Evolutionary conservation across 1,139 yeast genomes (phyloP).

Genomic region (Debaryomyces udenii): DNA sequence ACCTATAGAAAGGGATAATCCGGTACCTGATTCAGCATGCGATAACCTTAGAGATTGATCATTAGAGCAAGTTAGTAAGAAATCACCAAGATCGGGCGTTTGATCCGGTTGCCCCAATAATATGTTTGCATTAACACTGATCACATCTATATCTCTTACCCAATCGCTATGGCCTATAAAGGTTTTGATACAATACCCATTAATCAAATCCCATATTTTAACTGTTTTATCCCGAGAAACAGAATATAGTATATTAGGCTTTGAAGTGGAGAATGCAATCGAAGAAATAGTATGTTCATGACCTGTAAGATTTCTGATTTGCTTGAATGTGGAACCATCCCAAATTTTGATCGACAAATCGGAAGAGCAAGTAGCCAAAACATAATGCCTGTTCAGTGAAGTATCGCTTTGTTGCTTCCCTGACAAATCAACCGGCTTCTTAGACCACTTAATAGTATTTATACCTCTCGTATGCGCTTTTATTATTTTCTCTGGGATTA

Average conservation of each 20-base stretch:
- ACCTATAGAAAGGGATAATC: slow-evolving; percentile 68
- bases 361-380: slow-evolving; percentile 66
- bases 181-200: slow-evolving; percentile 69
- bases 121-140: slow-evolving; percentile 20
- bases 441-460: slow-evolving; percentile 60
- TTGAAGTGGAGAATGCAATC: slow-evolving; percentile 49
- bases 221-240: slow-evolving; percentile 79
- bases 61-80: slow-evolving; percentile 74
- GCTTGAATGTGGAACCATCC: slow-evolving; percentile 59
- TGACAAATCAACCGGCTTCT: slow-evolving; percentile 32
- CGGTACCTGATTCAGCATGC: slow-evolving; percentile 66
- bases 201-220: slow-evolving; percentile 73
- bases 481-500: slow-evolving; percentile 66
- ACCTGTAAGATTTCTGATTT: slow-evolving; percentile 72
- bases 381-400: slow-evolving; percentile 19
- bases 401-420: slow-evolving; percentile 12
- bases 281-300: slow-evolving; percentile 88
- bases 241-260: slow-evolving; percentile 55
- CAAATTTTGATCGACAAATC: slow-evolving; percentile 76
- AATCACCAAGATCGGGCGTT: slow-evolving; percentile 46
- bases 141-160: slow-evolving; percentile 69
- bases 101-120: slow-evolving; percentile 13
- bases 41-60: slow-evolving; percentile 77
- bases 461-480: slow-evolving; percentile 80
- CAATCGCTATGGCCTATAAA: slow-evolving; percentile 86